phyloP scores from a whole-genome alignment of 2,329 filamentous ascomycete genomes.

The Incumbomyces lentus region DNA sequence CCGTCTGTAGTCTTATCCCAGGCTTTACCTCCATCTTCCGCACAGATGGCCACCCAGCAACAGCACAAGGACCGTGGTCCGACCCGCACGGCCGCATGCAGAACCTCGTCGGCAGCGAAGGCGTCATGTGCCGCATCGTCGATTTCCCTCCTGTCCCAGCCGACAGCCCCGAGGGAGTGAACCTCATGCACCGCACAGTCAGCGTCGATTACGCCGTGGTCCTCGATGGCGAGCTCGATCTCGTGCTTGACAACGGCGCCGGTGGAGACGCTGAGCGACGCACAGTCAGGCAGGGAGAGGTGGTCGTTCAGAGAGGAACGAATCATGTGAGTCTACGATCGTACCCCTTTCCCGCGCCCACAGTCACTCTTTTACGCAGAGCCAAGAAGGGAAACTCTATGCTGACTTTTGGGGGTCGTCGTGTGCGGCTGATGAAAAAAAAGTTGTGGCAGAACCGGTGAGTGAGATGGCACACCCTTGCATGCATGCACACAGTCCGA shows the following conservation, averaged over 20 bases:
- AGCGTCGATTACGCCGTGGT: constrained; percentile 26
- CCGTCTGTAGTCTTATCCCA: constrained; percentile 10
- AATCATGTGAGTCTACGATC: constrained; percentile 13
- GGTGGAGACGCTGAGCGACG: constrained; percentile 11
- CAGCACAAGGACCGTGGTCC: constrained; percentile 17
- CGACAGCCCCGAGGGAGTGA: constrained; percentile 11
- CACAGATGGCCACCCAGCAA: constrained; percentile 20
- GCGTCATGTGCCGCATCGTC: constrained; percentile 20
- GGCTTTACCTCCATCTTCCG: constrained; percentile 23
- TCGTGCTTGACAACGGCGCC: constrained; percentile 24
- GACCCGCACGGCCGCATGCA: constrained; percentile 23
- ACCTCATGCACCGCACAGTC: constrained; percentile 18
- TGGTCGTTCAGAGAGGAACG: constrained; percentile 23
- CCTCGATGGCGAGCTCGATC: constrained; percentile 22
- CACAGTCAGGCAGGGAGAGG: constrained; percentile 21
- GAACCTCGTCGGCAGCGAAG: constrained; percentile 15
- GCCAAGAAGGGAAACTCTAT: no score
- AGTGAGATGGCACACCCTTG: no score
- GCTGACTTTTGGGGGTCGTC: no score
- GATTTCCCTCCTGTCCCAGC: constrained; percentile 20
- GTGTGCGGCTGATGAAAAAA: no score
- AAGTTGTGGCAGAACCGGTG: no score
- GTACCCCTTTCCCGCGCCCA: no score
- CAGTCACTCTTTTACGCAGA: no score
- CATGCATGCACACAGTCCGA: no score